phyloP scores from a whole-genome alignment of 2,329 filamentous ascomycete species.

The Xylariaceae sp. region DNA sequence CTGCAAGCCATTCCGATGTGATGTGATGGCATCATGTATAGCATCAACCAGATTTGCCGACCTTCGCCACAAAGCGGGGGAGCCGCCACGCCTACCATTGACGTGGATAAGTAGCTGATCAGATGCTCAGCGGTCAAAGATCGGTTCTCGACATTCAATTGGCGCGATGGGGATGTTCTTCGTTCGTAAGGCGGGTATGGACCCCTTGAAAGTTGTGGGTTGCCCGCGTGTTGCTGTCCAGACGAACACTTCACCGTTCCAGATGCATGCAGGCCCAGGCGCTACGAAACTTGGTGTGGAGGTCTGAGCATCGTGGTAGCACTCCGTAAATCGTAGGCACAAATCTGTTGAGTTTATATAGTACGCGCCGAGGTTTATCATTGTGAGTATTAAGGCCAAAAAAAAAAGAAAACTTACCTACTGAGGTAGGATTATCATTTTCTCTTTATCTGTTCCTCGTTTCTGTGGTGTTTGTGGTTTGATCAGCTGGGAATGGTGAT shows the following conservation, averaged over 20 bases:
- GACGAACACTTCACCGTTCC: constrained; percentile 2
- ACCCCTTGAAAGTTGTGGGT: background rate
- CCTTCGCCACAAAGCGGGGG: background rate
- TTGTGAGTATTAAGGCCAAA: no score
- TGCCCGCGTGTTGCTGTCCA: background rate
- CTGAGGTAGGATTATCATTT: no score
- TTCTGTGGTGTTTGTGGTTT: no score
- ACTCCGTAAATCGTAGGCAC: no score
- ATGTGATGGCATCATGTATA: background rate
- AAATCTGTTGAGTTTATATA: no score
- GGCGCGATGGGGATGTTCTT: background rate
- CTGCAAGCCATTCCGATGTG: background rate
- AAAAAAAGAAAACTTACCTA: no score
- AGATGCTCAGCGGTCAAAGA: constrained; percentile 3
- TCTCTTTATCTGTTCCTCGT: no score
- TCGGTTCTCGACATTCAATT: background rate
- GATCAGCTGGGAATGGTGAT: no score
- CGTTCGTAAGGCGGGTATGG: background rate
- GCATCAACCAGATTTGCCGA: background rate
- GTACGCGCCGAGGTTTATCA: no score
- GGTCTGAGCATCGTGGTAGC: background rate
- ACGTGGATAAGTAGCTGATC: constrained; percentile 3
- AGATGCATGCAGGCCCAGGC: constrained; percentile 10
- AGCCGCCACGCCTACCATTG: constrained; percentile 4
- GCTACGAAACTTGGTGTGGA: constrained; percentile 15